phyloP scores from a whole-genome alignment of 495 filamentous ascomycete species.

The Pseudomonodictys pantanalensis region DNA sequence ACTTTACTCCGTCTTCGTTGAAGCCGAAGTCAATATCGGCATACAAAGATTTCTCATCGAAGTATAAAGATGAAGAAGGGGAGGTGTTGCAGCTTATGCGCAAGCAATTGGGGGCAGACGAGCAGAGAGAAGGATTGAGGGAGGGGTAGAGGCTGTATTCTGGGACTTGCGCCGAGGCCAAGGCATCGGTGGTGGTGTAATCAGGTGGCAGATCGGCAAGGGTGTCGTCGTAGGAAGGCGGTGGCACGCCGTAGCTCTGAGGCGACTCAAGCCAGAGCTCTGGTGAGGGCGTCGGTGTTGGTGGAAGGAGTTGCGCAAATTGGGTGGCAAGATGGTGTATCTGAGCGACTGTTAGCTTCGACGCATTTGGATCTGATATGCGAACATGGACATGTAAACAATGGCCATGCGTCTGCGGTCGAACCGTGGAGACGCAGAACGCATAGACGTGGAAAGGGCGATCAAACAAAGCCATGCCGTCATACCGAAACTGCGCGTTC shows the following conservation, averaged over 20 bases:
- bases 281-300: constrained; percentile 17
- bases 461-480: constrained; percentile 21
- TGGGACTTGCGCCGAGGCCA: constrained; percentile 30
- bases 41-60: constrained; percentile 30
- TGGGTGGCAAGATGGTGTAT: constrained; percentile 27
- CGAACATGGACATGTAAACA: too few relatives aligned
- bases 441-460: background rate
- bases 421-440: background rate
- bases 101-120: constrained; percentile 28
- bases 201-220: constrained; percentile 37
- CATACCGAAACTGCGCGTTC: constrained; percentile 26
- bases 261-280: constrained; percentile 15
- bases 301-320: constrained; percentile 17
- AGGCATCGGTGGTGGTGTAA: constrained; percentile 37
- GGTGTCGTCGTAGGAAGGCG: constrained; percentile 38
- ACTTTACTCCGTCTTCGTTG: constrained; percentile 28
- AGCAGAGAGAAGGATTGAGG: constrained; percentile 28
- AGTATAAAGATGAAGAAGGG: constrained; percentile 23
- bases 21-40: constrained; percentile 26
- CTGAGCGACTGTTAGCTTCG: constrained; percentile 20
- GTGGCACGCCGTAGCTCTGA: constrained; percentile 14
- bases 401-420: too few relatives aligned
- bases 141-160: constrained; percentile 28
- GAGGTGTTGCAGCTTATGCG: constrained; percentile 28
- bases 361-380: too few relatives aligned